phyloP scores from a whole-genome alignment of 257 asterid species.

The Solanum lycopersicoides region DNA sequence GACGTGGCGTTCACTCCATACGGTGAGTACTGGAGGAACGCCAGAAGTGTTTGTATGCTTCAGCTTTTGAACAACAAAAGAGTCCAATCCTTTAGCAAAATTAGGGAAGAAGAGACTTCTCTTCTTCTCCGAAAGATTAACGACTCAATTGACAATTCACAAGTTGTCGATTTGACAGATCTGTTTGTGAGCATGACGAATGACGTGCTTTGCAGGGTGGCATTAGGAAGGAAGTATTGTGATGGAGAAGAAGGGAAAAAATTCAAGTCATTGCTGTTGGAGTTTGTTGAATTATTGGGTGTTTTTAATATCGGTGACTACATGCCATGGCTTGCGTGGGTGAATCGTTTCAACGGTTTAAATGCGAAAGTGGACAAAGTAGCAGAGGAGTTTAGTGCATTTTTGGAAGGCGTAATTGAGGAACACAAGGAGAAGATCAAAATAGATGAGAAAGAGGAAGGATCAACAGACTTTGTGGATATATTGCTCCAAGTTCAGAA shows the following conservation, averaged over 20 bases:
- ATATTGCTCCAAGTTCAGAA: slow-evolving; percentile 12
- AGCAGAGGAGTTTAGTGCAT: slow-evolving; percentile 6
- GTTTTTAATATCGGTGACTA: neutral
- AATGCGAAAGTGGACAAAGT: slow-evolving; percentile 5
- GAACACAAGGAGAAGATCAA: neutral
- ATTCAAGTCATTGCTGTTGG: neutral
- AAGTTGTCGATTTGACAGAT: neutral
- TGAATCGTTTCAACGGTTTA: slow-evolving; percentile 16
- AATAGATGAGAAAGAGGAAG: neutral
- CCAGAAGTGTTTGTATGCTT: slow-evolving; percentile 5
- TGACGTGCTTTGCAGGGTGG: neutral
- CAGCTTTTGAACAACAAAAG: slow-evolving; percentile 6
- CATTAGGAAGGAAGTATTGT: slow-evolving; percentile 9
- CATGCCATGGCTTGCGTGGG: slow-evolving; percentile 26
- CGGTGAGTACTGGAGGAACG: slow-evolving; percentile 30
- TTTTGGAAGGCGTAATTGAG: slow-evolving; percentile 17
- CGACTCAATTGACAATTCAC: neutral
- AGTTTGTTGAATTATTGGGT: neutral
- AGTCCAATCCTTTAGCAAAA: neutral
- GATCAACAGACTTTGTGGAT: slow-evolving; percentile 7
- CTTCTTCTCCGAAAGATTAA: neutral
- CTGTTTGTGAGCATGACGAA: neutral
- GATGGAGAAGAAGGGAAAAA: neutral
- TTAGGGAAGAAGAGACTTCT: slow-evolving; percentile 11
- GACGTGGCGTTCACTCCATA: slow-evolving; percentile 5